Percentiles rank a stretch among this genome's conserved stretches.
phyloP scores from a whole-genome alignment of 306 rosid species.

The Herpetospermum pedunculosum region DNA sequence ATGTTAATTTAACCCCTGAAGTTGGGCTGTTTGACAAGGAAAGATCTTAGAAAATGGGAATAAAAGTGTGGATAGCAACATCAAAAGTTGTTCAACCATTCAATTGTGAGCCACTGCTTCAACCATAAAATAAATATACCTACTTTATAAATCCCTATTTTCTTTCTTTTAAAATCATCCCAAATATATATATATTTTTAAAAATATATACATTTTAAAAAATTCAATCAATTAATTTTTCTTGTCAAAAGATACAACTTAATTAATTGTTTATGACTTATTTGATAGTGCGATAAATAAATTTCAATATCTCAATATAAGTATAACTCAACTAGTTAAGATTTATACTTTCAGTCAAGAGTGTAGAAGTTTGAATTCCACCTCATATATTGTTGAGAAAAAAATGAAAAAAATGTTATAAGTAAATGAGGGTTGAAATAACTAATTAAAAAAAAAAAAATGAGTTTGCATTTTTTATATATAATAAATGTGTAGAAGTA shows the following conservation, averaged over 20 bases:
- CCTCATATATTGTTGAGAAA: too few relatives aligned
- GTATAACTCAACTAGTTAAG: too few relatives aligned
- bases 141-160: background rate
- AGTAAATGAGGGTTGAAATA: too few relatives aligned
- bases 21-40: background rate
- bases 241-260: background rate
- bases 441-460: too few relatives aligned
- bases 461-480: too few relatives aligned
- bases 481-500: too few relatives aligned
- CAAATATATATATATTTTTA: background rate
- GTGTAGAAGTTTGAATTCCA: too few relatives aligned
- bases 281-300: too few relatives aligned
- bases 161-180: background rate
- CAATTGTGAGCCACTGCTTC: background rate
- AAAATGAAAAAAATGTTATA: too few relatives aligned
- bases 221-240: background rate
- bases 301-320: too few relatives aligned
- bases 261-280: background rate
- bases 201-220: background rate
- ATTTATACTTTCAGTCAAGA: too few relatives aligned
- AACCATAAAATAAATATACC: slow-evolving; percentile 2
- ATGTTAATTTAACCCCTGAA: background rate
- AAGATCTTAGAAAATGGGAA: background rate
- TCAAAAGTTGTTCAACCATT: slow-evolving; percentile 6
- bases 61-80: background rate